Evolutionary conservation across 2,329 filamentous ascomycete species (phyloP).

Genomic region (Penicillium concentricum): DNA sequence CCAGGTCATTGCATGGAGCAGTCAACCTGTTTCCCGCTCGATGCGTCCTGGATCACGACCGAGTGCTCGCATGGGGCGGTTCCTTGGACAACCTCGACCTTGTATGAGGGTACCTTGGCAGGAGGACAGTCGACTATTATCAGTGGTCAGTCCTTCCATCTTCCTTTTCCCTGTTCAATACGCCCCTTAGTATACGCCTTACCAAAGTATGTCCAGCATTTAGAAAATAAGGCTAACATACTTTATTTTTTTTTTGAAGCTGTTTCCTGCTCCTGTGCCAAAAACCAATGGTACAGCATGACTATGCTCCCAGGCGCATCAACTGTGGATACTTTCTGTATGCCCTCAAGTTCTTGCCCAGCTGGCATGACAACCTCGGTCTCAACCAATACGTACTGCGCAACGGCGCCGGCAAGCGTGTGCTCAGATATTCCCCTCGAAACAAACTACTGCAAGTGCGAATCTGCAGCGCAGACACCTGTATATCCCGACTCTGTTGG

Average conservation of each 20-base stretch:
- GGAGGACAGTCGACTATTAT: conserved; percentile 20
- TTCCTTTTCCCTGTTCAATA: neutral
- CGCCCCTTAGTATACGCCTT: neutral
- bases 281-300: conserved; percentile 26
- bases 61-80: conserved; percentile 24
- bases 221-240: neutral
- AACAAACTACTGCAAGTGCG: conserved; percentile 21
- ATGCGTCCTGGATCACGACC: conserved; percentile 25
- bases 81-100: conserved; percentile 19
- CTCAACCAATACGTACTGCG: conserved; percentile 19
- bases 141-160: conserved; percentile 14
- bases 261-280: conserved; percentile 23
- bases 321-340: conserved; percentile 22
- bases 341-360: conserved; percentile 24
- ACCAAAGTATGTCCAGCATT: neutral
- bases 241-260: neutral
- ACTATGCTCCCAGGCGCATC: conserved; percentile 7
- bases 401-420: conserved; percentile 13
- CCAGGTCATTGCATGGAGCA: conserved; percentile 25
- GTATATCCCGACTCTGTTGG: conserved; percentile 20
- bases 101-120: conserved; percentile 22
- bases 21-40: conserved; percentile 24
- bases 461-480: conserved; percentile 15
- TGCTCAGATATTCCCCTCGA: conserved; percentile 14
- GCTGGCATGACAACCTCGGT: conserved; percentile 25